Conservation (phyloP, 2,329 filamentous ascomycete species). For the Pleomassaria siparia region DNA sequence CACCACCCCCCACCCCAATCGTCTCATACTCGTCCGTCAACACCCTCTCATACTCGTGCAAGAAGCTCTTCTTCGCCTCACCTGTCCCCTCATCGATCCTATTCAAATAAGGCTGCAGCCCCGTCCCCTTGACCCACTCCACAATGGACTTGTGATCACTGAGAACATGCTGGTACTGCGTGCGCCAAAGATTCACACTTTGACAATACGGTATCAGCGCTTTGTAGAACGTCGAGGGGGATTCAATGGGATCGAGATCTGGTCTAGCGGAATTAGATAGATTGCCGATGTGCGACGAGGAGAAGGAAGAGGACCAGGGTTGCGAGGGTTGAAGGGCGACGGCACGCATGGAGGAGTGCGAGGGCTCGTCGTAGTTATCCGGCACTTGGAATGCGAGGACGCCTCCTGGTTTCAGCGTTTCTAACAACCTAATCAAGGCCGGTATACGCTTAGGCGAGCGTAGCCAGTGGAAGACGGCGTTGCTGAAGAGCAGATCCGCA, state of each 20-base stretch:
- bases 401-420: conserved; percentile 45
- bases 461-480: conserved; percentile 64
- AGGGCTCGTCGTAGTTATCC: conserved; percentile 53
- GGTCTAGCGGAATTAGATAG: conserved; percentile 20
- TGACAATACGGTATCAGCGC: conserved; percentile 48
- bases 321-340: conserved; percentile 34
- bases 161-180: conserved; percentile 56
- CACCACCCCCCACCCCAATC: conserved; percentile 50
- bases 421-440: conserved; percentile 49
- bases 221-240: conserved; percentile 52
- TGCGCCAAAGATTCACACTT: conserved; percentile 57
- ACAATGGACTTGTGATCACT: conserved; percentile 54
- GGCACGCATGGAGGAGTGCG: conserved; percentile 55
- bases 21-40: conserved; percentile 49
- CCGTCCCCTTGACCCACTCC: conserved; percentile 63
- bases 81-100: conserved; percentile 44
- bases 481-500: conserved; percentile 53
- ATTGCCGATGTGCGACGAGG: conserved; percentile 19
- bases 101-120: conserved; percentile 58
- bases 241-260: conserved; percentile 53
- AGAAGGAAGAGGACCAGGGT: conserved; percentile 44
- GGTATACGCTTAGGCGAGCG: conserved; percentile 46
- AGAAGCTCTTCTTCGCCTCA: conserved; percentile 47
- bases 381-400: conserved; percentile 59
- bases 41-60: conserved; percentile 50